Evolutionary conservation across 202 grass and related monocot species (phyloP).

Genomic region (Bolboschoenoplectus hybrid): DNA sequence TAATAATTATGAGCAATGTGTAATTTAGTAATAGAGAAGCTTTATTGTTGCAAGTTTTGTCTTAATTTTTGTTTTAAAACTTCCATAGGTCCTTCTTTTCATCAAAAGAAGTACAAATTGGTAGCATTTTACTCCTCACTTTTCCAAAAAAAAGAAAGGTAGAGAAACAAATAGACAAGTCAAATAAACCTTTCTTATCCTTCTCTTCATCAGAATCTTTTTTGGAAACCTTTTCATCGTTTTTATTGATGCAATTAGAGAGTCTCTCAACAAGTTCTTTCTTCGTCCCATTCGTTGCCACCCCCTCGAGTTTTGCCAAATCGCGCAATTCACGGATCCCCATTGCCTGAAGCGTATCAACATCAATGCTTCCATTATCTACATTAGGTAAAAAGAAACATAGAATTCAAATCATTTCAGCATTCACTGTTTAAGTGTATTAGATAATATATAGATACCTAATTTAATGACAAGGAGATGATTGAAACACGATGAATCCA

Average conservation of each 20-base stretch:
- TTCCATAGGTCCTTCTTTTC: neutral
- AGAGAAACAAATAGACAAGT: neutral
- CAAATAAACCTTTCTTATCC: constrained; percentile 32
- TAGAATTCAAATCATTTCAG: neutral
- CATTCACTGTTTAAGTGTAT: neutral
- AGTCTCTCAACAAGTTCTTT: constrained; percentile 58
- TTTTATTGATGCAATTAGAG: constrained; percentile 31
- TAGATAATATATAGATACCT: neutral
- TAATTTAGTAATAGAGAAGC: neutral
- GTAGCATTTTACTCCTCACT: neutral
- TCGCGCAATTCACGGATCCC: constrained; percentile 56
- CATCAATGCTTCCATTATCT: constrained; percentile 40
- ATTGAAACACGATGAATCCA: neutral
- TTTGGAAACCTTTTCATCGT: constrained; percentile 14
- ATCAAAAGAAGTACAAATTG: neutral
- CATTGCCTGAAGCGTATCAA: constrained; percentile 61
- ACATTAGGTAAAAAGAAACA: neutral
- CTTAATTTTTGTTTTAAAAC: neutral
- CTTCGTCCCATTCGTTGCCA: constrained; percentile 51
- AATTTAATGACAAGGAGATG: neutral
- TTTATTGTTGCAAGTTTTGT: neutral
- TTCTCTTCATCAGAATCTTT: constrained; percentile 25
- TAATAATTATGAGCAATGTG: neutral
- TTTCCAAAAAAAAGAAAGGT: neutral
- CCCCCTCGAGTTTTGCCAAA: constrained; percentile 51